These are phyloP conservation scores for Solanum okadae DNA, from an alignment of 257 asterid genomes.

Conservation along the genomic window DNA sequence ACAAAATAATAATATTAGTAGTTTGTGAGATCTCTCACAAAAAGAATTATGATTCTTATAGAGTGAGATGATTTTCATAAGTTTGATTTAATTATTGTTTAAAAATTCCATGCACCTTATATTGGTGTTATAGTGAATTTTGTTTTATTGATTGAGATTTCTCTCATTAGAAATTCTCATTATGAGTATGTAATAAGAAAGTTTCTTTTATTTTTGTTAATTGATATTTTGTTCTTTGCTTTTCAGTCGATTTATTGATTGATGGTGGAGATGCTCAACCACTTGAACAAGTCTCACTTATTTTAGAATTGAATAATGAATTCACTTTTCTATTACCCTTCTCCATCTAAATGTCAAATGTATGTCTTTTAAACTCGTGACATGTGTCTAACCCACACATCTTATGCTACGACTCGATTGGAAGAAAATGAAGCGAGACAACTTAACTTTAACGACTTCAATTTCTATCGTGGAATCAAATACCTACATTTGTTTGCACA, in stretches of 20 bases:
- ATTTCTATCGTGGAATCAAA: not conserved
- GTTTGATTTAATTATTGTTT: not conserved
- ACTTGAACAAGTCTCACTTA: not conserved
- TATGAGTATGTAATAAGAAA: not conserved
- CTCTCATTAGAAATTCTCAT: not conserved
- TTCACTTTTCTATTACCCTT: rapidly evolving
- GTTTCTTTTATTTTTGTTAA: not conserved
- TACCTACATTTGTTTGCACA: not conserved
- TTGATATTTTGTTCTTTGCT: not conserved
- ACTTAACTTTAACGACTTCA: no score
- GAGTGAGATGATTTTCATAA: not conserved
- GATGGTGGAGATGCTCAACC: not conserved
- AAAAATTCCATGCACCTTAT: not conserved
- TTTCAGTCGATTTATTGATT: rapidly evolving
- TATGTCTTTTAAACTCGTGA: not conserved
- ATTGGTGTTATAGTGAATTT: not conserved
- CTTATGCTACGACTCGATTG: rapidly evolving
- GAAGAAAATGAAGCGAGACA: rapidly evolving
- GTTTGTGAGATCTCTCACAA: not conserved
- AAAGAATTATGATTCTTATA: not conserved
- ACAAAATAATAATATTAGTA: not conserved
- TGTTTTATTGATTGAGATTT: not conserved
- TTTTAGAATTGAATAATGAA: no score
- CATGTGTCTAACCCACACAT: not conserved
- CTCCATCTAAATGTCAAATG: not conserved